phyloP scores from a whole-genome alignment of 148 eudicot species.

The Heliosperma pusillum region DNA sequence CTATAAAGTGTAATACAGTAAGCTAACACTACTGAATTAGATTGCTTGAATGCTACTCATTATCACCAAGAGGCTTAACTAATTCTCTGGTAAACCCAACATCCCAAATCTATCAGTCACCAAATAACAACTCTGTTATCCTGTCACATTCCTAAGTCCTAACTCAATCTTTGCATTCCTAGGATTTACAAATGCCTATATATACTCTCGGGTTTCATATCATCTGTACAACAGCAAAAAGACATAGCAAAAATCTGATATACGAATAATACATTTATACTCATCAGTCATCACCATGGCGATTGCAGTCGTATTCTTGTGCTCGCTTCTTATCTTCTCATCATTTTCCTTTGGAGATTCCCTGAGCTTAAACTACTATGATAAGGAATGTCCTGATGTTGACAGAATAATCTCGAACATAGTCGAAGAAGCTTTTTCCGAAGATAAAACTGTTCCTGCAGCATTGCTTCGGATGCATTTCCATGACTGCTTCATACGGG shows the following conservation, averaged over 20 bases:
- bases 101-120: conserved; percentile 25
- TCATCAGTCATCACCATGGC: too few species aligned
- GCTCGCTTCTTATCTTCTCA: conserved; percentile 34
- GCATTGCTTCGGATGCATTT: conserved; percentile 84
- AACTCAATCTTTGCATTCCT: not conserved
- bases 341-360: conserved; percentile 32
- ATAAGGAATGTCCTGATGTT: conserved; percentile 56
- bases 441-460: conserved; percentile 69
- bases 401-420: conserved; percentile 43
- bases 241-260: not conserved
- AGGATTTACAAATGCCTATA: conserved; percentile 22
- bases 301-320: conserved; percentile 25
- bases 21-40: not conserved
- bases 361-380: conserved; percentile 62
- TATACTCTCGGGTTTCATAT: conserved; percentile 15
- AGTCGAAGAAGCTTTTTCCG: conserved; percentile 36
- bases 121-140: conserved; percentile 22
- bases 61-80: conserved; percentile 41
- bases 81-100: conserved; percentile 34
- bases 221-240: conserved; percentile 19
- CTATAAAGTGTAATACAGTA: not conserved
- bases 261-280: not conserved
- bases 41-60: conserved; percentile 49
- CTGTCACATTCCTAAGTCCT: conserved; percentile 7
- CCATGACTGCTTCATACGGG: conserved; percentile 92